Conservation (phyloP, 2,329 filamentous ascomycete genomes). For the Alternaria triticimaculans region DNA sequence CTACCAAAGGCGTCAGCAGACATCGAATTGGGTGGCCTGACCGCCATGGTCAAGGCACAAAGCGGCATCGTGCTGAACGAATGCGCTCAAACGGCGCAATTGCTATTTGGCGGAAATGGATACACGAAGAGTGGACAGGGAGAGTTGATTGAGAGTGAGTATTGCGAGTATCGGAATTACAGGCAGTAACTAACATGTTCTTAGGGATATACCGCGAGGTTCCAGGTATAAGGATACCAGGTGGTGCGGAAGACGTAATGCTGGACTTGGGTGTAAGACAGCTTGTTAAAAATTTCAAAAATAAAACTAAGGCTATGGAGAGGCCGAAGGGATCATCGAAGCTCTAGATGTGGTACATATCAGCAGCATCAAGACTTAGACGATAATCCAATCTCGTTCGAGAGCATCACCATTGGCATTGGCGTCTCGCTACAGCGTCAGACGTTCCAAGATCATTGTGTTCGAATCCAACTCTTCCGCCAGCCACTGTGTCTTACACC, state of each 20-base stretch:
- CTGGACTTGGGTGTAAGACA: conserved; percentile 73
- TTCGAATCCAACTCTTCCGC: no score
- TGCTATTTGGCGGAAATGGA: conserved; percentile 77
- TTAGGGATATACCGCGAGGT: conserved; percentile 69
- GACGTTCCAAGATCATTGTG: background rate
- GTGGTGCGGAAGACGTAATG: conserved; percentile 76
- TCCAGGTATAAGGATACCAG: conserved; percentile 66
- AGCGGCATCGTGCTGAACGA: conserved; percentile 74
- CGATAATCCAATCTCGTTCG: background rate
- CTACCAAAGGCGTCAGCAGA: conserved; percentile 67
- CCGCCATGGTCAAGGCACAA: conserved; percentile 75
- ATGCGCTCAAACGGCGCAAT: conserved; percentile 71
- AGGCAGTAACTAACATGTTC: conserved; percentile 13
- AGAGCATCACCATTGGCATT: background rate
- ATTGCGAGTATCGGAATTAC: background rate
- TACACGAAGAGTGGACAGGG: conserved; percentile 74
- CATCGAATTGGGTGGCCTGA: conserved; percentile 71
- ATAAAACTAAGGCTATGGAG: conserved; percentile 62
- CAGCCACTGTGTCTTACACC: no score
- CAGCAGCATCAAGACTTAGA: background rate
- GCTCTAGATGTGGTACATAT: conserved; percentile 38
- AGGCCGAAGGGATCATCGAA: conserved; percentile 52
- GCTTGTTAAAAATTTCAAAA: conserved; percentile 72
- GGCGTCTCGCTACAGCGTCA: background rate
- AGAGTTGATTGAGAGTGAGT: conserved; percentile 72